A percentile compares a stretch with the other conserved stretches of the same genome.
Evolutionary conservation across 352 stramenopile genomes (phyloP).

Genomic region (Thalassiosira exigua): DNA sequence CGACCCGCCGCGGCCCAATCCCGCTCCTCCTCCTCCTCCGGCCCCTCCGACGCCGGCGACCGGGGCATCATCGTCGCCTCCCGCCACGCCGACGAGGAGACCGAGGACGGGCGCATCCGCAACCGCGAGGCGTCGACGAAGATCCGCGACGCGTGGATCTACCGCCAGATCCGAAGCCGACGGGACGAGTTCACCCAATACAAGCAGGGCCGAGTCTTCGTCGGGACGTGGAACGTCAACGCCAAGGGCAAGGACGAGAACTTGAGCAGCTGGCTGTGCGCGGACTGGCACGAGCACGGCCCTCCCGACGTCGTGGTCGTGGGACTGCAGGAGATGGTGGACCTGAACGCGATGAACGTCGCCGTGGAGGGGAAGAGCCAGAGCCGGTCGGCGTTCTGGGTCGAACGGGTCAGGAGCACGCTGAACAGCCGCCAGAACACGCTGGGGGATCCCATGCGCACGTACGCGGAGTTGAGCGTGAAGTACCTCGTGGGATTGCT

Average conservation of each 20-base stretch:
- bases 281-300: constrained; percentile 70
- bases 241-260: constrained; percentile 95
- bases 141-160: constrained; percentile 85
- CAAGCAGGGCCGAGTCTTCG: constrained; percentile 82
- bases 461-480: constrained; percentile 50
- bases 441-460: constrained; percentile 62
- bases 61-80: constrained; percentile 59
- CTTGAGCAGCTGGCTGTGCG: constrained; percentile 86
- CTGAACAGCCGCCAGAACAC: constrained; percentile 87
- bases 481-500: constrained; percentile 97
- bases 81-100: constrained; percentile 75
- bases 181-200: constrained; percentile 84
- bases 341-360: constrained; percentile 99
- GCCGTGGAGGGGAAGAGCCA: constrained; percentile 96
- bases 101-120: constrained; percentile 78
- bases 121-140: constrained; percentile 81
- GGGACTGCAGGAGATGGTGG: constrained; percentile 99
- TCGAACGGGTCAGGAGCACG: constrained; percentile 89
- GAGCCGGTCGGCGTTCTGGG: constrained; percentile 88
- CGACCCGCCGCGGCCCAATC: too few species aligned
- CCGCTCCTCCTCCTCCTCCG: constrained; percentile 16
- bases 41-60: background rate
- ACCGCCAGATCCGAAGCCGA: constrained; percentile 78
- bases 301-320: constrained; percentile 89
- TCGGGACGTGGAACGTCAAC: constrained; percentile 99